Conservation (phyloP, 2,329 filamentous ascomycete species). For the Xylaria polymorpha region DNA sequence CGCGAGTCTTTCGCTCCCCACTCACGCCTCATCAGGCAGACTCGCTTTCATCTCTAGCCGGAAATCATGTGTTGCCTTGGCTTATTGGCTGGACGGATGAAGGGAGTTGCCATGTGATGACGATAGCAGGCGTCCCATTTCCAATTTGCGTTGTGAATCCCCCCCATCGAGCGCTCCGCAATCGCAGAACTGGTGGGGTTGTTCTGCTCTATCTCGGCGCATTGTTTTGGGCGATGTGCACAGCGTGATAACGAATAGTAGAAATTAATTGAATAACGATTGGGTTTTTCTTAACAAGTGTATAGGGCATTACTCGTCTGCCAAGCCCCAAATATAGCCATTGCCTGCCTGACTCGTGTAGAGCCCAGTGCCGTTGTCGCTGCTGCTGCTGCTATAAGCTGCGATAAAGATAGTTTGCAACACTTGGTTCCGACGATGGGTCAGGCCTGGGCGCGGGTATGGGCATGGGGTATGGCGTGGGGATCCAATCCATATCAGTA, state of each 20-base stretch:
- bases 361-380: constrained; percentile 17
- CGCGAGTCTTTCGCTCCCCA: constrained; percentile 30
- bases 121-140: constrained; percentile 17
- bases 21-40: constrained; percentile 23
- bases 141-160: constrained; percentile 13
- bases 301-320: constrained; percentile 1
- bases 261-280: constrained; percentile 14
- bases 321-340: neutral
- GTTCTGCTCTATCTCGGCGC: constrained; percentile 2
- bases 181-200: constrained; percentile 37
- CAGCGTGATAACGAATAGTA: constrained; percentile 1
- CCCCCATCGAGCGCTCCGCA: constrained; percentile 11
- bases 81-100: constrained; percentile 27
- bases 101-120: constrained; percentile 32
- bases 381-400: constrained; percentile 22
- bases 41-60: constrained; percentile 27
- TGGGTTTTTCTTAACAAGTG: neutral
- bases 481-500: constrained; percentile 43
- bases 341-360: constrained; percentile 3
- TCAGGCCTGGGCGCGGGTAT: constrained; percentile 38
- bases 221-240: constrained; percentile 2
- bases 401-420: constrained; percentile 25
- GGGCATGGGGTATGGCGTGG: constrained; percentile 42
- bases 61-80: constrained; percentile 21
- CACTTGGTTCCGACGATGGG: constrained; percentile 36